Evolutionary conservation across 495 filamentous ascomycete species (phyloP).

Genomic region (Podospora anserina): DNA sequence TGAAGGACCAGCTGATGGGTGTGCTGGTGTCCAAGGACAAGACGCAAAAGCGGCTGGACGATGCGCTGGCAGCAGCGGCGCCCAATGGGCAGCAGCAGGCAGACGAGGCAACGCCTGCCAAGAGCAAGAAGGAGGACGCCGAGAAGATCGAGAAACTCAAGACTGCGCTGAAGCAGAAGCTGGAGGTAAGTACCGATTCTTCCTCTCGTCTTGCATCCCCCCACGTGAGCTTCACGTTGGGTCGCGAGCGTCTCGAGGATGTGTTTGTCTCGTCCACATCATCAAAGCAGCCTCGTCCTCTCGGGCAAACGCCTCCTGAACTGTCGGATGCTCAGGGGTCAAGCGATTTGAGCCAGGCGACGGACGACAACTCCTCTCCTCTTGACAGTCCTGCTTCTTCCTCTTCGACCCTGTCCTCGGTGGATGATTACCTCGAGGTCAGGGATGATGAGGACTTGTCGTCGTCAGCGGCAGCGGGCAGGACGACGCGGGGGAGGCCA

Average conservation of each 20-base stretch:
- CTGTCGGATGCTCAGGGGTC: background rate
- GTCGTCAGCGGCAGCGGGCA: background rate
- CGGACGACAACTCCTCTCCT: background rate
- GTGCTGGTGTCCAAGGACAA: conserved; percentile 54
- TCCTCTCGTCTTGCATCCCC: conserved; percentile 14
- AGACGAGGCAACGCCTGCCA: conserved; percentile 20
- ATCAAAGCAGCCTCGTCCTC: background rate
- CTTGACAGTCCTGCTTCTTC: background rate
- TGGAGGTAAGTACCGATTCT: conserved; percentile 41
- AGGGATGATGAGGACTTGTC: background rate
- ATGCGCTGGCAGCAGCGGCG: conserved; percentile 24
- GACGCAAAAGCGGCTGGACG: conserved; percentile 50
- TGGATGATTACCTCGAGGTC: background rate
- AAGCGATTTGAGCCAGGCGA: background rate
- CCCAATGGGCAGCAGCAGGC: conserved; percentile 9
- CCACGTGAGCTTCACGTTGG: conserved; percentile 13
- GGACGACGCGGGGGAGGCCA: background rate
- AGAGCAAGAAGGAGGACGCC: conserved; percentile 46
- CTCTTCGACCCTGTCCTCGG: background rate
- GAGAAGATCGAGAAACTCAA: conserved; percentile 52
- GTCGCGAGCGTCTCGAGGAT: background rate
- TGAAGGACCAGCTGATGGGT: conserved; percentile 51
- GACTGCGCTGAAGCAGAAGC: conserved; percentile 44
- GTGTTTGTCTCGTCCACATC: background rate
- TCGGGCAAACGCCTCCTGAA: background rate